These are phyloP conservation scores for Metschnikowia santaceciliae DNA, from an alignment of 805 yeast species.

Conservation along the genomic window DNA sequence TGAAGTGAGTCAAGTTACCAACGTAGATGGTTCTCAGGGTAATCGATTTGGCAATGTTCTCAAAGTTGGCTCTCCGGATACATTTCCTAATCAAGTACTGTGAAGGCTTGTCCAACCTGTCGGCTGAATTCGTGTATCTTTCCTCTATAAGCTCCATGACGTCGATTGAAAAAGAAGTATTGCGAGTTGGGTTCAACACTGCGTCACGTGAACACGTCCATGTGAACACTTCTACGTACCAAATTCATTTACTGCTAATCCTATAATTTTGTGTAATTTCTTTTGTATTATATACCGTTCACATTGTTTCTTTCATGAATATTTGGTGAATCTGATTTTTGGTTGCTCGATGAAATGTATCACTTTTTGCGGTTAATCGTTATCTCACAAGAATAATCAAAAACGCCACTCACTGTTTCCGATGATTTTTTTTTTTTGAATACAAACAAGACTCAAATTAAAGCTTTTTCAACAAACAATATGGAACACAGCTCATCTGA, in stretches of 20 bases:
- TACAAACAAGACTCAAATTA: background rate
- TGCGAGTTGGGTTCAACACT: background rate
- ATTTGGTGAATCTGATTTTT: background rate
- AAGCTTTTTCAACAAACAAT: too few species aligned
- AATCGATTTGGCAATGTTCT: conserved; percentile 62
- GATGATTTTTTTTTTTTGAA: background rate
- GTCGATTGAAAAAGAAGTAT: background rate
- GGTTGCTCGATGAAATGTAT: background rate
- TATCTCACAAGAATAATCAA: too few species aligned
- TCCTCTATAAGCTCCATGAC: conserved; percentile 40
- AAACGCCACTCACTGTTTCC: too few species aligned
- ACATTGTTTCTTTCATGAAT: background rate
- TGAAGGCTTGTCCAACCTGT: conserved; percentile 69
- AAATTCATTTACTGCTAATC: background rate
- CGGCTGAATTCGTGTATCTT: conserved; percentile 58
- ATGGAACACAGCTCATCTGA: background rate
- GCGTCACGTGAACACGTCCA: background rate
- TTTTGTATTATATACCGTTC: too few species aligned
- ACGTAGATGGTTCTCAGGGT: conserved; percentile 78
- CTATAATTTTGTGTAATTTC: background rate
- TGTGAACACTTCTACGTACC: background rate
- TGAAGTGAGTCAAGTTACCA: conserved; percentile 84
- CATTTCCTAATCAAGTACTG: conserved; percentile 66
- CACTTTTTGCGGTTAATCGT: too few species aligned
- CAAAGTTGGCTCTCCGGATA: conserved; percentile 45